Percentiles rank a stretch among this genome's conserved stretches.
Conservation (phyloP, 2,329 filamentous ascomycete genomes). For the Truncatella angustata region DNA sequence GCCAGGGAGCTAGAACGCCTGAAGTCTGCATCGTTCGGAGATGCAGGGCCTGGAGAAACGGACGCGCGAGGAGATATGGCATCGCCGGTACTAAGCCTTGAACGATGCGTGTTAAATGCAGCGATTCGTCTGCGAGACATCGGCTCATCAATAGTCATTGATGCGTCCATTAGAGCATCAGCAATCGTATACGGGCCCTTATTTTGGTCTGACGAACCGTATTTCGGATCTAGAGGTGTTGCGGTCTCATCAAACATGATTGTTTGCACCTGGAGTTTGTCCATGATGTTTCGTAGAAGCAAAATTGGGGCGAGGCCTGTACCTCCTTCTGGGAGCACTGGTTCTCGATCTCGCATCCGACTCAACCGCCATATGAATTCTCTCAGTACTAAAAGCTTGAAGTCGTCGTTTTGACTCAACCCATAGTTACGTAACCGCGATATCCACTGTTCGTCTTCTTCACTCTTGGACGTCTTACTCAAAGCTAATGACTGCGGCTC, state of each 20-base stretch:
- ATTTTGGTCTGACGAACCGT: constrained; percentile 28
- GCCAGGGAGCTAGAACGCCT: constrained; percentile 34
- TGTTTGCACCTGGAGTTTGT: constrained; percentile 70
- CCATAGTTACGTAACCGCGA: constrained; percentile 79
- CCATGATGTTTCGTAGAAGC: constrained; percentile 69
- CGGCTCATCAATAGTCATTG: constrained; percentile 77
- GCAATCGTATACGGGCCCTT: constrained; percentile 72
- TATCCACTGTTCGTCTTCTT: constrained; percentile 96
- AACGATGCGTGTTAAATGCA: constrained; percentile 49
- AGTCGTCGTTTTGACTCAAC: constrained; percentile 78
- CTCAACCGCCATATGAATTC: constrained; percentile 91
- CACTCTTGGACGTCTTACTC: constrained; percentile 68
- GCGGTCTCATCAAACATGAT: constrained; percentile 85
- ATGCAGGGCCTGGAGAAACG: constrained; percentile 22
- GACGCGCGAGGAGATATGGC: constrained; percentile 31
- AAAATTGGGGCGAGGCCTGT: constrained; percentile 68
- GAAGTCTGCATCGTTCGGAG: constrained; percentile 31
- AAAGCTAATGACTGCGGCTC: constrained; percentile 58
- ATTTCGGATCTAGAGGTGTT: constrained; percentile 42
- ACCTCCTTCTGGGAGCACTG: constrained; percentile 38
- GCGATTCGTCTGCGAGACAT: constrained; percentile 52
- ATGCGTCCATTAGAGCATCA: constrained; percentile 88
- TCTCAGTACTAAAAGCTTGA: constrained; percentile 79
- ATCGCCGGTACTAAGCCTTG: constrained; percentile 37
- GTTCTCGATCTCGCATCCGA: constrained; percentile 63